Percentiles rank a stretch among this genome's conserved stretches.
Conservation (phyloP, 345 rosid species). For the Moringa oleifera region DNA sequence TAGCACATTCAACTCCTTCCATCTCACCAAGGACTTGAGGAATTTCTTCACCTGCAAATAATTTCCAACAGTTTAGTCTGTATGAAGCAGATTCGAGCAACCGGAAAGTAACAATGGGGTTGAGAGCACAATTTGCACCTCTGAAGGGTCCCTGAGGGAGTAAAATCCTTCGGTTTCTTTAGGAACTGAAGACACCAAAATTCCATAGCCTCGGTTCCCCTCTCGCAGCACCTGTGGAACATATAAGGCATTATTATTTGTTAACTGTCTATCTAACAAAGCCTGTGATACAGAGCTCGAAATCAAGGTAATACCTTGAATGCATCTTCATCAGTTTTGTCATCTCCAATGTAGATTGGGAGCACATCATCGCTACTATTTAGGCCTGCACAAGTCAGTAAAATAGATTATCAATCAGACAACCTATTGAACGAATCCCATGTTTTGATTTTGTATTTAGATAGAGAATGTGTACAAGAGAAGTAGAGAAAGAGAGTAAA, state of each 20-base stretch:
- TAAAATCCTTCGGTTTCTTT: constrained; percentile 73
- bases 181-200: constrained; percentile 72
- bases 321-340: constrained; percentile 87
- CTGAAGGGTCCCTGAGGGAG: constrained; percentile 74
- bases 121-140: constrained; percentile 35
- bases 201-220: constrained; percentile 65
- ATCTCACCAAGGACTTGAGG: constrained; percentile 57
- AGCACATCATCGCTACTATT: constrained; percentile 59
- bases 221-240: constrained; percentile 46
- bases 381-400: constrained; percentile 39
- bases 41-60: constrained; percentile 74
- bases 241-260: no score
- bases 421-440: not conserved
- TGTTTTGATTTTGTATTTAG: no score
- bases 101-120: not conserved
- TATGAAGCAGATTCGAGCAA: not conserved
- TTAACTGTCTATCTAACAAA: no score
- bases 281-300: no score
- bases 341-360: constrained; percentile 88
- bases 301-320: constrained; percentile 52
- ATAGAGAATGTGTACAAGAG: no score
- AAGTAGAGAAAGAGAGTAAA: not conserved
- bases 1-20: constrained; percentile 37
- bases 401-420: no score
- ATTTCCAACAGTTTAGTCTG: not conserved